Evolutionary conservation across 345 rosid genomes (phyloP).

Genomic region (Cochlearia excelsa): DNA sequence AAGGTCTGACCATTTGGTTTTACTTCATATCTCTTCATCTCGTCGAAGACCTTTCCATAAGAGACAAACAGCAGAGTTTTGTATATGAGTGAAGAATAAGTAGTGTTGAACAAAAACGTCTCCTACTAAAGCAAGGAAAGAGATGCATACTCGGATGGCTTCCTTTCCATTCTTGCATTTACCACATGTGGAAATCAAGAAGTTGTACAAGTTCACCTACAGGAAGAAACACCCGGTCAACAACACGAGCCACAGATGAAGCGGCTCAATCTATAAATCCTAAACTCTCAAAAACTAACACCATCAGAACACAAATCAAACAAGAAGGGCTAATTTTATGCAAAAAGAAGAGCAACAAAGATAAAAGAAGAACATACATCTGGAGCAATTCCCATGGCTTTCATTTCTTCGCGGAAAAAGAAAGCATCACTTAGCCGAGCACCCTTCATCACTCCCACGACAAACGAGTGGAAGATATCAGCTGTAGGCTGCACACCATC

Average conservation of each 20-base stretch:
- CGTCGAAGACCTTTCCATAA: constrained; percentile 64
- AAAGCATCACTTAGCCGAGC: constrained; percentile 79
- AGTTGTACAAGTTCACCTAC: constrained; percentile 78
- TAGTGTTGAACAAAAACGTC: constrained; percentile 3
- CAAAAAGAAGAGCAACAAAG: neutral
- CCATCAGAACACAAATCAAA: neutral
- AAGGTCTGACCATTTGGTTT: constrained; percentile 93
- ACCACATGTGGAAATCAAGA: constrained; percentile 83
- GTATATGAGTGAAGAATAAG: neutral
- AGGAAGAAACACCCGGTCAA: constrained; percentile 5
- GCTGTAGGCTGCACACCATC: constrained; percentile 89
- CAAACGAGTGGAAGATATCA: constrained; percentile 71
- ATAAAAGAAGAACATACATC: constrained; percentile 51
- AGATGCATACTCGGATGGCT: constrained; percentile 56
- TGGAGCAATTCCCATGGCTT: constrained; percentile 79
- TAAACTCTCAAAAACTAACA: neutral
- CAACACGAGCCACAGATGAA: constrained; percentile 4
- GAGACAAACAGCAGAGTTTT: constrained; percentile 7
- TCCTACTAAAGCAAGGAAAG: constrained; percentile 8
- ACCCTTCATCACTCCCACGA: constrained; percentile 84
- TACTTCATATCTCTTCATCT: constrained; percentile 86
- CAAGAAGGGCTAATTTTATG: neutral
- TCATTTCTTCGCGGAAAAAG: constrained; percentile 88
- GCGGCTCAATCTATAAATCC: neutral
- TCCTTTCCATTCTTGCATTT: constrained; percentile 75